Evolutionary conservation across 2,329 filamentous ascomycete species (phyloP), one percentile per base, ranked within the genome.

Genomic region (Coleophoma eucalyptorum): DNA sequence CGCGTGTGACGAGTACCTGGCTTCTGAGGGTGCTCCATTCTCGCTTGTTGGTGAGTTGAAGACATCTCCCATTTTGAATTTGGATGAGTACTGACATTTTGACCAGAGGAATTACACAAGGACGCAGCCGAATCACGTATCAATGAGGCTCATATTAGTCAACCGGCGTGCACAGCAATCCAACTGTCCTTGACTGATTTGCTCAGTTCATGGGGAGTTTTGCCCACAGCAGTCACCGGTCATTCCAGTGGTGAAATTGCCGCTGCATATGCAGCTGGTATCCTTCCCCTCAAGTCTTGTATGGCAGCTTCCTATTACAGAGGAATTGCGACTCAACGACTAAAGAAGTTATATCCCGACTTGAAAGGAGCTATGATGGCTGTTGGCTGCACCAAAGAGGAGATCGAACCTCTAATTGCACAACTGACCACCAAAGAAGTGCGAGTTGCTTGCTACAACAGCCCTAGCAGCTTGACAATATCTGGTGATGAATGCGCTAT

Each of bases 351-450:
- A n/a, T 43, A 31, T 33, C 13, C 49, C 15, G 19, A 48, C 46
- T 20, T 65, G 0, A 63, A 63, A 6, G 78, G 78, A 0, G 63
- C 70, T 12, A 82, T 81, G 79, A 69, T 80, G 58, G 78, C 78
- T 1, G 74, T 79, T 1, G 79, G 47, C 3, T 16, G 55, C 3
- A 31, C 38, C 12, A 32, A 46, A 21, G 45, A 48, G 11, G 35
- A 55, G 7, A 53, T 41, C 4, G 13, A 72, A 75, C 19, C 66
- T 75, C 11, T 66, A 70, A 52, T 56, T 34, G 53, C 54, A 48
- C 53, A 55, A 32, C 21, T 47, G 19, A n/a, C 44, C n/a, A n/a
- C 42, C 21, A 44, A 44, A 44, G 19, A 26, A 4, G 34, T 26
- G n/a, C 15, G 20, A 26, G 40, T 55, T 13, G 47, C 52, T 12